Percentiles rank a stretch among this genome's conserved stretches.
Evolutionary conservation across 2,329 filamentous ascomycete genomes (phyloP).

Genomic region (Cladosporium sp.): DNA sequence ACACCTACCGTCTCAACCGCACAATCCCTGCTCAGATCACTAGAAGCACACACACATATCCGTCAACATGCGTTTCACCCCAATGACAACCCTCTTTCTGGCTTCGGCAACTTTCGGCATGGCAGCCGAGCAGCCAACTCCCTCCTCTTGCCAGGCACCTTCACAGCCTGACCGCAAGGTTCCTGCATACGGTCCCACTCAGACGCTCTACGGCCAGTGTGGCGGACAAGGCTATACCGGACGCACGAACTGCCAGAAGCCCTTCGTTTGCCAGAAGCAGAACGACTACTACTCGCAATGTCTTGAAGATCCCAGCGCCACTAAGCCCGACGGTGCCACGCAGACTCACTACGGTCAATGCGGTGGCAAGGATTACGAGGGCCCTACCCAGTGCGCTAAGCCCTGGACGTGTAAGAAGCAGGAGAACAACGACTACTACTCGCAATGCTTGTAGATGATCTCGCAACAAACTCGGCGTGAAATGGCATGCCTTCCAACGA

Average conservation of each 20-base stretch:
- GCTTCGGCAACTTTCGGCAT: slow-evolving; percentile 1
- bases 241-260: slow-evolving; percentile 28
- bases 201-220: slow-evolving; percentile 28
- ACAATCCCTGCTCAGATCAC: background rate
- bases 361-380: slow-evolving; percentile 33
- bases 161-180: slow-evolving; percentile 6
- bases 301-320: slow-evolving; percentile 6
- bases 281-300: slow-evolving; percentile 39
- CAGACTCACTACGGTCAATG: slow-evolving; percentile 26
- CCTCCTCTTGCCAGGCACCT: background rate
- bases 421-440: slow-evolving; percentile 34
- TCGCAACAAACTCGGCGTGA: too few relatives aligned
- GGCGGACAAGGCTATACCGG: slow-evolving; percentile 35
- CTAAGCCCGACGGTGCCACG: background rate
- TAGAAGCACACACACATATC: background rate
- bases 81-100: background rate
- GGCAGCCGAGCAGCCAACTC: background rate
- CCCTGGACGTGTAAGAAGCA: slow-evolving; percentile 31
- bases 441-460: slow-evolving; percentile 29
- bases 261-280: slow-evolving; percentile 27
- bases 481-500: too few relatives aligned
- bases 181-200: slow-evolving; percentile 11
- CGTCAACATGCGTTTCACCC: background rate
- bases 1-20: background rate
- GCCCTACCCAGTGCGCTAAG: slow-evolving; percentile 32